Evolutionary conservation across 345 rosid species (phyloP), one percentile per base, ranked within the genome.

Genomic region (Balakata baccata): DNA sequence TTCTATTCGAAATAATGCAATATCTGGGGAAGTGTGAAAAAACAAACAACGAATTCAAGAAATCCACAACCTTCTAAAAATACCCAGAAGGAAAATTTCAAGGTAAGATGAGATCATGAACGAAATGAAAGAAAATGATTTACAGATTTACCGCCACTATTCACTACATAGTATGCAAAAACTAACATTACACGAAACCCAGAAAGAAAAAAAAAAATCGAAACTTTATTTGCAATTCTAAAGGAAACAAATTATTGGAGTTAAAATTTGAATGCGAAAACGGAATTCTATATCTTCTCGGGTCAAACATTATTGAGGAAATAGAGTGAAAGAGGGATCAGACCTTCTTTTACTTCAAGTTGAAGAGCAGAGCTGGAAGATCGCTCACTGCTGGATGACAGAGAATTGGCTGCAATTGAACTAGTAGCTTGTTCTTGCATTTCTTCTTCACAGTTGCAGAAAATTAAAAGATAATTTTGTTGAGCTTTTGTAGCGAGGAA

Each of bases 301-400:
- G 34, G 34, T 29, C 34, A 29, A 29, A 29, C 34, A 29, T 29
- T 29, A 29, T 29, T 29, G 34, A 29, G 34, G 34, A 29, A 29
- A 29, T 29, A 29, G 2, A 29, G 34, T 1, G 34, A 29, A 25
- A 65, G 11, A 13, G 34, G 57, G 11, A 68, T 9, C 12, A 39
- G 56, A 92, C 98, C 98, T 81, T 91, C 99, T 88, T 89, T 96
- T 82, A 85, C 82, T 82, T 90, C 97, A 62, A 83, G 86, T 67
- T 87, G 99, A 11, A 84, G 87, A 53, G 93, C 92, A 14, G 99
- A 91, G 84, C 99, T 91, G n/a, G 99, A 91, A 45, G 99, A 96
- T 79, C 96, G 87, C 80, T 96, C 99, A 41, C 99, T 93, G 79
- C 99, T 93, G 20, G 97, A 93, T 7, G 90, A 93, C 46, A 96